Base-by-base conservation (phyloP, 495 filamentous ascomycete genomes). In the Platismatia glauca region DNA sequence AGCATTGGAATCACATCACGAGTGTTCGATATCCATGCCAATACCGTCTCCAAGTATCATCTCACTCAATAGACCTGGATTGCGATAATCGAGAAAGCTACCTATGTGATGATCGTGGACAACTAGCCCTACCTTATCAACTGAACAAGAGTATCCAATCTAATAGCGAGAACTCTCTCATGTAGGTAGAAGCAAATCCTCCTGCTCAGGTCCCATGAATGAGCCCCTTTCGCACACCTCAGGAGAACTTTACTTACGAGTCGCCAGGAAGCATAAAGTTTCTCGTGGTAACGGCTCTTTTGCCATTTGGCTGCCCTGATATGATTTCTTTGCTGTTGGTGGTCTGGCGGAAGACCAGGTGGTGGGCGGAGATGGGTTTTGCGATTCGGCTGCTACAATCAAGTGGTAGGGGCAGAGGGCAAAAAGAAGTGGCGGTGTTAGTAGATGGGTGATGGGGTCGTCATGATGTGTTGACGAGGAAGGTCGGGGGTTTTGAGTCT, bases 261-360 rank as follows among this genome's bases (percentile, higher is more conserved):
- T 39, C 37, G 37, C 37, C 37, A 44, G 43, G 43, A 20, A 44
- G 18, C 43, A 44, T 2, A 44, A 48, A 48, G 44, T 7, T 27
- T 13, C 44, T 38, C 68, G 71, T 69, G 66, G 63, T 66, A 71
- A 72, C 71, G 70, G 69, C 68, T 66, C 65, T 55, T 37, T 55
- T 61, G 38, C 35, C 41, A 18, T 44, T 13, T 44, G 16, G 27
- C 29, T 35, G 38, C 58, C 34, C 18, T 64, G 22, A 11, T 0
- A 0, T 7, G 27, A 2, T 29, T 29, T 50, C 29, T 27, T 50
- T 50, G 22, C 3, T 29, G 24, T 15, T 27, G 27, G 15, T 1
- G 27, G 1, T 31, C 27, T 52, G 24, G 27, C 16, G 2, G 48
- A 5, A 29, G 22, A 3, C 15, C 7, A 7, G 43, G 20, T 46